These are phyloP conservation scores for Coleophoma crateriformis DNA, from an alignment of 2,329 filamentous ascomycete genomes.

Conservation along the genomic window DNA sequence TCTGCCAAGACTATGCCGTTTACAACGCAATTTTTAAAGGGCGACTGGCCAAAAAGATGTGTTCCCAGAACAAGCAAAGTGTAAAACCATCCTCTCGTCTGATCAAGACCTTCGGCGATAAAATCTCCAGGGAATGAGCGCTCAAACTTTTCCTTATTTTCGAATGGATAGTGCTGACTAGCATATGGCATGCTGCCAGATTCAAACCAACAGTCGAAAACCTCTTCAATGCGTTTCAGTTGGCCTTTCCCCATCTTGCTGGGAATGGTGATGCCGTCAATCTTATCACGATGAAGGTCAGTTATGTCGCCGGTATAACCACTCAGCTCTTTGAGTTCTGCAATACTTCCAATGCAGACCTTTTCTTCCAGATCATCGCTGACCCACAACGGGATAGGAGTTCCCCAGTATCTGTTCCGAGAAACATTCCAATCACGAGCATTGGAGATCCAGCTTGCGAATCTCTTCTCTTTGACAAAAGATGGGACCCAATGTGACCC, in stretches of 20 bases:
- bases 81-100: slow-evolving; percentile 97
- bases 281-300: slow-evolving; percentile 87
- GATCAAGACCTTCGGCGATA: slow-evolving; percentile 88
- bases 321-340: slow-evolving; percentile 78
- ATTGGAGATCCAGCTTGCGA: slow-evolving; percentile 85
- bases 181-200: slow-evolving; percentile 95
- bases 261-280: slow-evolving; percentile 91
- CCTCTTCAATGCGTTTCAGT: slow-evolving; percentile 77
- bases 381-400: slow-evolving; percentile 85
- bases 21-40: slow-evolving; percentile 95
- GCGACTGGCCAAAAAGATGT: slow-evolving; percentile 76
- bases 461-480: slow-evolving; percentile 86
- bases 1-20: slow-evolving; percentile 92
- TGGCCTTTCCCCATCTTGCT: slow-evolving; percentile 81
- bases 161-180: slow-evolving; percentile 86
- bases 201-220: slow-evolving; percentile 97
- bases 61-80: slow-evolving; percentile 84
- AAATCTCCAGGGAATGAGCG: slow-evolving; percentile 86
- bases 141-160: slow-evolving; percentile 77
- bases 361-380: slow-evolving; percentile 85
- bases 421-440: slow-evolving; percentile 95
- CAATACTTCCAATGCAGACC: slow-evolving; percentile 79
- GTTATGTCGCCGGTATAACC: slow-evolving; percentile 79
- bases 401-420: slow-evolving; percentile 92
- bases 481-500: slow-evolving; percentile 87